These are phyloP conservation scores for Leucosporidium yakuticum DNA, from an alignment of 768 basidiomycete genomes.

Conservation along the genomic window DNA sequence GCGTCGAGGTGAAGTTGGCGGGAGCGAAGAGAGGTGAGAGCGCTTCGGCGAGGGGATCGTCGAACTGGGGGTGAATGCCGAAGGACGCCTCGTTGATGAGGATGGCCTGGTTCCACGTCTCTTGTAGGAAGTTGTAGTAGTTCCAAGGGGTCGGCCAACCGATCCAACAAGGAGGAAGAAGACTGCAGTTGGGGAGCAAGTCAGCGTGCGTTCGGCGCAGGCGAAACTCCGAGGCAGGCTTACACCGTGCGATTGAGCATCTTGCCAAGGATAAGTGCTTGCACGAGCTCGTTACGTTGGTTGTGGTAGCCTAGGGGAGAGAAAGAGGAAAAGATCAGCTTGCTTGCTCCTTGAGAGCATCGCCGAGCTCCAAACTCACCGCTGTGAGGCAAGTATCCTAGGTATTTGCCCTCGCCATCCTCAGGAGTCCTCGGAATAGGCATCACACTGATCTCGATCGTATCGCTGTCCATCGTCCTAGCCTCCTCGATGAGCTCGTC, in stretches of 20 bases:
- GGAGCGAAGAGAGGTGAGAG: conserved; percentile 7
- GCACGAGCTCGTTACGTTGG: conserved; percentile 75
- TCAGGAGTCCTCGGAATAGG: background rate
- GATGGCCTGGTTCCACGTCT: conserved; percentile 28
- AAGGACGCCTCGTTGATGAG: conserved; percentile 15
- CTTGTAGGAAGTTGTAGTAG: conserved; percentile 49
- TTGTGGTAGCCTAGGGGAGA: conserved; percentile 54
- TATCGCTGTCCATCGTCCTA: background rate
- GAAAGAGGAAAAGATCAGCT: no score
- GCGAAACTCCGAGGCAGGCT: no score
- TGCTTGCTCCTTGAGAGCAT: no score
- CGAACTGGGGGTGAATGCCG: conserved; percentile 2
- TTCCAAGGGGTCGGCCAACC: conserved; percentile 59
- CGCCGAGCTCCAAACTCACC: conserved; percentile 42
- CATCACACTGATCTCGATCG: conserved; percentile 5
- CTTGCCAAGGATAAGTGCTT: conserved; percentile 62
- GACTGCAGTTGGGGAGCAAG: conserved; percentile 23
- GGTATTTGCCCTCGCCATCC: conserved; percentile 48
- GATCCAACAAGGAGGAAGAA: conserved; percentile 67
- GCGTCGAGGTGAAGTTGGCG: conserved; percentile 11
- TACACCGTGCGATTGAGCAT: conserved; percentile 58
- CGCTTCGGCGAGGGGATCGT: background rate
- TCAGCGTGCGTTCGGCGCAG: no score
- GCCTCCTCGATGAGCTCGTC: background rate
- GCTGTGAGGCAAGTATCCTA: conserved; percentile 77